Evolutionary conservation across 1,284 basidiomycete species (phyloP), one percentile per base, ranked within the genome.

Genomic region (Fomitopsis schrenkii): DNA sequence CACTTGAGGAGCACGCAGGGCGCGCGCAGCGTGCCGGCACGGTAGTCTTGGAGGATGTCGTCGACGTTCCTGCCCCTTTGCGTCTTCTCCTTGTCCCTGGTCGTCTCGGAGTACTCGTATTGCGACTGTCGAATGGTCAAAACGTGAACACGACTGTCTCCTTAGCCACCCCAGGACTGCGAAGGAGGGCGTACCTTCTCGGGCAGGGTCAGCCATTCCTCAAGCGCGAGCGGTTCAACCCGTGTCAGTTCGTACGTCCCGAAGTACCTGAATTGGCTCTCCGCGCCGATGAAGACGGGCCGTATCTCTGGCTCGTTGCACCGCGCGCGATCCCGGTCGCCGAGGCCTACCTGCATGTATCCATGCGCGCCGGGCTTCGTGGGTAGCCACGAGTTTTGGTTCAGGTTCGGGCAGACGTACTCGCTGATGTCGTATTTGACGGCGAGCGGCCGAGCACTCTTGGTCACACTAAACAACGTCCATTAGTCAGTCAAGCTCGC

Each of bases 1-100:
- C 76, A 81, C 58, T 75, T 71, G 36, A 83, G 68, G 30, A 72
- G 72, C 44, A 82, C 77, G 63, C 80, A 82, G 12, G 80, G 80
- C 15, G 79, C 77, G 5, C 61, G 65, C 19, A 79, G 68, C 45
- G 70, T 62, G 14, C 79, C 80, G 15, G 55, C 17, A n/a, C 42
- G 17, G 26, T 60, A 55, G 30, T 60, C 55, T 17, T 45, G 22
- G 33, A 38, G 41, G 33, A 80, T 77, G 45, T 71, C 69, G 28
- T 72, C 66, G 1, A 70, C 50, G 15, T 72, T 65, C 28, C 72
- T 72, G 28, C 69, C 55, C 54, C 77, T 71, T 9, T 70, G 67
- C 19, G 67, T 71, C 65, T 79, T 78, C 41, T 75, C 72, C 57
- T 75, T 76, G 19, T 76, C 78, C 8, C 56, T 40, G 6, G 64